These are phyloP conservation scores for Paecilomyces formosus DNA, from an alignment of 2,329 filamentous ascomycete genomes.

Conservation along the genomic window DNA sequence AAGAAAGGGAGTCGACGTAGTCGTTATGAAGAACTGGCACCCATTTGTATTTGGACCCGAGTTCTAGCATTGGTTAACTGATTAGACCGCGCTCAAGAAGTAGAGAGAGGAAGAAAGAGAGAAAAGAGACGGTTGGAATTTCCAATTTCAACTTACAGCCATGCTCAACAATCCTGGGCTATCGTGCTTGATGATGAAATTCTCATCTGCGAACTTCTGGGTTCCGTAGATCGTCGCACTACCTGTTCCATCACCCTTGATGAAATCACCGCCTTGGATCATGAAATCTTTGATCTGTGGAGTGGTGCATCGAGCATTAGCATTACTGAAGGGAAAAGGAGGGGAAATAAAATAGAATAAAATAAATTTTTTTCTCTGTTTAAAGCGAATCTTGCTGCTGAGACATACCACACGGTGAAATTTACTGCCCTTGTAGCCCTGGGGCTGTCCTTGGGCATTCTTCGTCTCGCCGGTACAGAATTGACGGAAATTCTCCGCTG, in stretches of 20 bases:
- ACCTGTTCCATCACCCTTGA: conserved; percentile 87
- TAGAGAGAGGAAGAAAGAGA: conserved; percentile 1
- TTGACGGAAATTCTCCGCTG: conserved; percentile 93
- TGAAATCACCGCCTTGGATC: conserved; percentile 94
- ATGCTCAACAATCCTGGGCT: conserved; percentile 77
- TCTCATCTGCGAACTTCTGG: conserved; percentile 81
- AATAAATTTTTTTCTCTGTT: too few relatives aligned
- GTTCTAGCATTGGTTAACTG: conserved; percentile 51
- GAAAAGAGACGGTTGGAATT: background rate
- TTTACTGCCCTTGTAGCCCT: conserved; percentile 90
- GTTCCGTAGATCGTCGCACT: conserved; percentile 82
- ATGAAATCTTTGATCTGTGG: conserved; percentile 93
- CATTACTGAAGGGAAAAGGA: background rate
- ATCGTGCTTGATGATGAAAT: conserved; percentile 74
- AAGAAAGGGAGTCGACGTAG: conserved; percentile 75
- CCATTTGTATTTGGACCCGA: conserved; percentile 89
- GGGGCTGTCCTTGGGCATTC: conserved; percentile 65
- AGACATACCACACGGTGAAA: conserved; percentile 81
- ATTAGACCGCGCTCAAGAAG: background rate
- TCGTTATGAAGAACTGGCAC: conserved; percentile 96
- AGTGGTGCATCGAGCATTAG: conserved; percentile 4
- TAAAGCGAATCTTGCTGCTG: background rate
- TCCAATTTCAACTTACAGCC: conserved; percentile 63
- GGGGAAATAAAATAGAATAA: too few relatives aligned
- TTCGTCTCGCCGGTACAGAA: conserved; percentile 94